These are phyloP conservation scores for Alternaria brassicae DNA, from an alignment of 2,329 filamentous ascomycete genomes.

Conservation along the genomic window DNA sequence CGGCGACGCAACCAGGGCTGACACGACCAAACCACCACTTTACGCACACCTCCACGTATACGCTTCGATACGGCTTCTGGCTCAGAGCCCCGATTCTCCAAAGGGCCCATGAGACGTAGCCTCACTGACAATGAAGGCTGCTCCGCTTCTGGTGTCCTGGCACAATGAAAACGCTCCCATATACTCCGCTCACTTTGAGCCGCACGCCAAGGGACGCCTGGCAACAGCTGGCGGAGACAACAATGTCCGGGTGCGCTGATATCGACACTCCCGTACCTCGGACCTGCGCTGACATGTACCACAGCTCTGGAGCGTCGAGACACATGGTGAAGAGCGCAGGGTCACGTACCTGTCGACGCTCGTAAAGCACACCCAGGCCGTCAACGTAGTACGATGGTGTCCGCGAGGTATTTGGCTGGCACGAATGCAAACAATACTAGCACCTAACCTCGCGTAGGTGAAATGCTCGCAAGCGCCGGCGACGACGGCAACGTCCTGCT, in stretches of 20 bases:
- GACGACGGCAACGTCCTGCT: slow-evolving; percentile 97
- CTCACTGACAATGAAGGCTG: slow-evolving; percentile 78
- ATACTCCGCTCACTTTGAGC: slow-evolving; percentile 97
- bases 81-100: background rate
- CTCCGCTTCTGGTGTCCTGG: slow-evolving; percentile 97
- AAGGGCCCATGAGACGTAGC: slow-evolving; percentile 32
- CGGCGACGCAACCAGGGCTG: slow-evolving; percentile 17
- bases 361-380: slow-evolving; percentile 91
- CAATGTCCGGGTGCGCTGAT: slow-evolving; percentile 80
- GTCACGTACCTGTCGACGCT: slow-evolving; percentile 93
- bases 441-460: slow-evolving; percentile 64
- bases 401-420: slow-evolving; percentile 73
- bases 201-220: slow-evolving; percentile 85
- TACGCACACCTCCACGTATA: slow-evolving; percentile 7
- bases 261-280: background rate
- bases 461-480: slow-evolving; percentile 91
- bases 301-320: slow-evolving; percentile 90
- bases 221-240: slow-evolving; percentile 96
- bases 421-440: slow-evolving; percentile 10
- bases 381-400: slow-evolving; percentile 96
- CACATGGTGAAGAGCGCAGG: slow-evolving; percentile 82
- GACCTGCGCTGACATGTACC: slow-evolving; percentile 46
- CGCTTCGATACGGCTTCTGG: background rate
- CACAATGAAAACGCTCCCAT: slow-evolving; percentile 96
- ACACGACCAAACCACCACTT: slow-evolving; percentile 7